A percentile compares a stretch with the other conserved stretches of the same genome.
These are phyloP conservation scores for Terfezia boudieri DNA, from an alignment of 495 filamentous ascomycete species.

Conservation along the genomic window DNA sequence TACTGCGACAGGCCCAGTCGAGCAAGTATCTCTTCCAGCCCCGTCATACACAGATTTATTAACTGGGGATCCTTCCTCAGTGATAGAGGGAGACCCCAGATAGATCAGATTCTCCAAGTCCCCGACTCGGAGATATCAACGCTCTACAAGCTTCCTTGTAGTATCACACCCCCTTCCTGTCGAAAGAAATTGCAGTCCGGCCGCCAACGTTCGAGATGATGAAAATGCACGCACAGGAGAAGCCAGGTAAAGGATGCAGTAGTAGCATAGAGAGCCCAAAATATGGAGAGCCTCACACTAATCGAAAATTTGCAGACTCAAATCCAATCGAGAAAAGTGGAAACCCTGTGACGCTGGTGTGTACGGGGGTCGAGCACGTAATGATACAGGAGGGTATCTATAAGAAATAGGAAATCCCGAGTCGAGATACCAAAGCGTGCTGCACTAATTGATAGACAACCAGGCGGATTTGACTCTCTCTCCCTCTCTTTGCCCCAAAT, in stretches of 20 bases:
- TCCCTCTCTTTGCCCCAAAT: too few relatives aligned
- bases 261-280: slow-evolving; percentile 17
- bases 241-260: slow-evolving; percentile 8
- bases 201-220: slow-evolving; percentile 17
- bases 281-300: slow-evolving; percentile 18
- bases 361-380: background rate
- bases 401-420: background rate
- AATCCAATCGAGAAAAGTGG: slow-evolving; percentile 12
- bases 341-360: slow-evolving; percentile 3
- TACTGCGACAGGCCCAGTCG: slow-evolving; percentile 56
- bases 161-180: background rate
- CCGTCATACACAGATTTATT: slow-evolving; percentile 29
- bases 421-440: background rate
- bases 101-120: background rate
- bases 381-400: background rate
- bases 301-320: slow-evolving; percentile 12
- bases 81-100: slow-evolving; percentile 12
- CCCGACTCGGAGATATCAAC: background rate
- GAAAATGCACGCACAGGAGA: slow-evolving; percentile 9
- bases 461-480: too few relatives aligned
- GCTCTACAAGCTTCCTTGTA: background rate
- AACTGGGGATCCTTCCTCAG: slow-evolving; percentile 12
- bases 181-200: slow-evolving; percentile 15
- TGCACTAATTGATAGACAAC: background rate
- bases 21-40: slow-evolving; percentile 36